phyloP scores from a whole-genome alignment of 306 rosid genomes.

The Benincasa hispida region DNA sequence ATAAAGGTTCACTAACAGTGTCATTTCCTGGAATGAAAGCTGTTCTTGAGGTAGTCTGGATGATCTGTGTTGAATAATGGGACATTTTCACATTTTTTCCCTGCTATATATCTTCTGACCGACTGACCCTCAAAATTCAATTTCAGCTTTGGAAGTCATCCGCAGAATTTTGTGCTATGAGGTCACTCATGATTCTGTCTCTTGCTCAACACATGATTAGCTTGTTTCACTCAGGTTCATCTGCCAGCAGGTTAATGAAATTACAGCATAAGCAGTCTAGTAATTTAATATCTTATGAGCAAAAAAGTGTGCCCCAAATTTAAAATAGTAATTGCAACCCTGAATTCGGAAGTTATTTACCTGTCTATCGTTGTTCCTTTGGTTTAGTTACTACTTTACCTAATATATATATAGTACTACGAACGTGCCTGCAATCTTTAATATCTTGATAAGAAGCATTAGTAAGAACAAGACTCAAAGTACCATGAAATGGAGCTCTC shows the following conservation, averaged over 20 bases:
- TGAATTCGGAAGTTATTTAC: not conserved
- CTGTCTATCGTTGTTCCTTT: not conserved
- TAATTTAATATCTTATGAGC: not conserved
- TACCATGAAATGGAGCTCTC: not conserved
- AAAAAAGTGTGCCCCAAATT: not conserved
- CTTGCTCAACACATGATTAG: slow-evolving; percentile 88
- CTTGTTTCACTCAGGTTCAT: slow-evolving; percentile 67
- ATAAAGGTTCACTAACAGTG: slow-evolving; percentile 84
- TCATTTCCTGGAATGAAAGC: slow-evolving; percentile 69
- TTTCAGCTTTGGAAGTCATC: slow-evolving; percentile 98
- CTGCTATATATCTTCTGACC: slow-evolving; percentile 28
- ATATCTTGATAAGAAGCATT: not conserved
- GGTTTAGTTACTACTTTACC: not conserved
- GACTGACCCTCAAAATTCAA: slow-evolving; percentile 34
- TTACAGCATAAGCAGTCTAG: not conserved
- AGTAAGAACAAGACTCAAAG: not conserved
- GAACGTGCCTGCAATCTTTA: not conserved
- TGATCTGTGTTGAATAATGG: slow-evolving; percentile 21
- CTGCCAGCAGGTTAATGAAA: slow-evolving; percentile 63
- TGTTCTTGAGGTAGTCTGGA: slow-evolving; percentile 58
- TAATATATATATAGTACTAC: not conserved
- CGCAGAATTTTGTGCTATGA: slow-evolving; percentile 83
- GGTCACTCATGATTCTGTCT: slow-evolving; percentile 85
- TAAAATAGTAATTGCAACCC: not conserved
- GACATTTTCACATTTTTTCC: slow-evolving; percentile 18